A percentile compares a stretch with the other conserved stretches of the same genome.
These are phyloP conservation scores for Blastocladiella emersonii DNA, from an alignment of 371 early-diverging fungal genomes.

Conservation along the genomic window DNA sequence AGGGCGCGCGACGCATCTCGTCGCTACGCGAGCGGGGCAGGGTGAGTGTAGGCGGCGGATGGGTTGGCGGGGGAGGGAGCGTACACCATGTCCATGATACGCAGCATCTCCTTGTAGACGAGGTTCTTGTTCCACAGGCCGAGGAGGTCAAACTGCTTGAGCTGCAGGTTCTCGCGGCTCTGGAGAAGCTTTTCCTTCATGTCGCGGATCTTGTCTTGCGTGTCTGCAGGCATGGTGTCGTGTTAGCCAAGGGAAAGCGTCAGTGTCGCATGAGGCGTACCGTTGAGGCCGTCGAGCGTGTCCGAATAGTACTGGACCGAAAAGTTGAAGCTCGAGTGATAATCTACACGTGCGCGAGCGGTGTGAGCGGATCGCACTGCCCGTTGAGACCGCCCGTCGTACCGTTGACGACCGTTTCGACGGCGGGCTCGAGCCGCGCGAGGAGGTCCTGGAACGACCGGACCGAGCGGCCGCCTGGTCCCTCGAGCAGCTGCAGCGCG, in stretches of 20 bases:
- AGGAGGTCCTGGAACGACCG: constrained; percentile 5
- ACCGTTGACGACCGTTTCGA: constrained; percentile 13
- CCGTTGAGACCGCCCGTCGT: not conserved
- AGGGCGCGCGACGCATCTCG: constrained; percentile 9
- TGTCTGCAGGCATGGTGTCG: no score
- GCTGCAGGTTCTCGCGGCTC: constrained; percentile 6
- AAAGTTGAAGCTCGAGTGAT: constrained; percentile 8
- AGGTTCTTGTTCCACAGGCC: constrained; percentile 9
- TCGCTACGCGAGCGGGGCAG: constrained; percentile 3
- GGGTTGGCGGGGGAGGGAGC: not conserved
- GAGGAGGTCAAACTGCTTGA: constrained; percentile 10
- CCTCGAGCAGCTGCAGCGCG: constrained; percentile 9
- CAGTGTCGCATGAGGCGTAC: not conserved
- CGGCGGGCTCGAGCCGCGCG: constrained; percentile 7
- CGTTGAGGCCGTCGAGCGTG: constrained; percentile 5
- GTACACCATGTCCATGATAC: constrained; percentile 10
- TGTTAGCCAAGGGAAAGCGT: not conserved
- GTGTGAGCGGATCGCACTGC: no score
- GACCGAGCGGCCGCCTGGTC: constrained; percentile 3
- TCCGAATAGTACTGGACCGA: constrained; percentile 7
- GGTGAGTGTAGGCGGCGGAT: not conserved
- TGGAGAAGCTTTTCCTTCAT: constrained; percentile 8
- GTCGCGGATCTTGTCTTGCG: not conserved
- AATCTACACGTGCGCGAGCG: not conserved
- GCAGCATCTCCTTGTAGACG: constrained; percentile 14